A percentile compares a stretch with the other conserved stretches of the same genome.
Evolutionary conservation across 2,329 filamentous ascomycete genomes (phyloP).

Genomic region (Fusarium multiceps): DNA sequence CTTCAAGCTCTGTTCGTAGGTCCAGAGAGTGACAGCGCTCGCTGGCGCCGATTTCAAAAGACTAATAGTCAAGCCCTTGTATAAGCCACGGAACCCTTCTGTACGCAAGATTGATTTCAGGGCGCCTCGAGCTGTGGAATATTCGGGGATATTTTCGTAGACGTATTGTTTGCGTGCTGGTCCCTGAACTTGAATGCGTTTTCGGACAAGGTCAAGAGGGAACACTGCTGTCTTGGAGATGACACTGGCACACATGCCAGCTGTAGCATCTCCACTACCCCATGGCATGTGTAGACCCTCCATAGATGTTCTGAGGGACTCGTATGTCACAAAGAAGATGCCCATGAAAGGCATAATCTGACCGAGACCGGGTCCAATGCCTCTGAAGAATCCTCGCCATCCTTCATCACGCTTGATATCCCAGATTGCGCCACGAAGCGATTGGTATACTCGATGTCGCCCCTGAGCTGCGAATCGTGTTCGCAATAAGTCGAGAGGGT

Average conservation of each 20-base stretch:
- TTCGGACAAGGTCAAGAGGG: constrained; percentile 90
- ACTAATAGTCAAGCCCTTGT: constrained; percentile 88
- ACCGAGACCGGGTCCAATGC: constrained; percentile 80
- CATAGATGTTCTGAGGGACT: constrained; percentile 74
- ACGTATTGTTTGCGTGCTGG: constrained; percentile 83
- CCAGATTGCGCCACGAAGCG: constrained; percentile 73
- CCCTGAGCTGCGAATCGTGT: constrained; percentile 98
- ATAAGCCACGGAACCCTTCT: constrained; percentile 84
- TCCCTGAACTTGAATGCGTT: constrained; percentile 94
- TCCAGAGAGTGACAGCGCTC: constrained; percentile 94
- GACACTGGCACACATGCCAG: constrained; percentile 83
- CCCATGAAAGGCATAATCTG: constrained; percentile 98
- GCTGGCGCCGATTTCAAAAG: constrained; percentile 94
- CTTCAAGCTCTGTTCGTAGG: constrained; percentile 81
- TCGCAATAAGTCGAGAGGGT: constrained; percentile 91
- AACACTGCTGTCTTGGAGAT: constrained; percentile 91
- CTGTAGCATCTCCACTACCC: constrained; percentile 84
- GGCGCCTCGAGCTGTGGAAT: constrained; percentile 74
- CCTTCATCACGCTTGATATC: constrained; percentile 85
- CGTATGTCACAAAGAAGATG: constrained; percentile 92
- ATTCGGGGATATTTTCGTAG: constrained; percentile 88
- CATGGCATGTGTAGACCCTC: constrained; percentile 68
- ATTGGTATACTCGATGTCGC: constrained; percentile 79
- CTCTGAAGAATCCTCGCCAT: constrained; percentile 83
- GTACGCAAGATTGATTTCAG: constrained; percentile 73